Evolutionary conservation across 495 filamentous ascomycete genomes (phyloP), one percentile per base, ranked within the genome.

Genomic region (Xylaria intraflava): DNA sequence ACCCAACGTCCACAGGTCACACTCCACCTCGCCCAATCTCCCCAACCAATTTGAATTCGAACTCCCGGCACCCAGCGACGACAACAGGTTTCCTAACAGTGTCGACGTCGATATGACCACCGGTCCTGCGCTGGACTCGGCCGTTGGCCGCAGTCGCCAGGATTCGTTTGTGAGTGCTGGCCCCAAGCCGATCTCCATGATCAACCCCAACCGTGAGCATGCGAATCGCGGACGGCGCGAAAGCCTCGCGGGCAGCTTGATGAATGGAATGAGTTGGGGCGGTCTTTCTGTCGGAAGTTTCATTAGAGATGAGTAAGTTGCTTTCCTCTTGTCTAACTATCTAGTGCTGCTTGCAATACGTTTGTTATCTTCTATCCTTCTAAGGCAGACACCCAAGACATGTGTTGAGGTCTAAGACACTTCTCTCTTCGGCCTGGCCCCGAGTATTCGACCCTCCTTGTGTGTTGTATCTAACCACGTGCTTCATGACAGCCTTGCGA

Each of bases 221-320:
- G 72, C 72, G 55, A 72, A 70, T 61, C 74, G 78, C 61, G 79
- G 73, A 46, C 85, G 93, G 50, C 80, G 92, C 59, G 93, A 95
- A 68, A 92, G 87, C 61, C 69, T 90, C 55, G 89, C 86, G 45
- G 84, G 89, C 46, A 98, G 94, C 72, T 72, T 96, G 62, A 85
- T 91, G 58, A 85, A 82, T 55, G 91, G 90, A 47, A 94, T 96
- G 89, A 97, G 94, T 66, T 98, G 90, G 90, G 93, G 94, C 64
- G 94, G 92, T 51, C 79, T 94, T 20, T 97, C 93, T 38, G 87
- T 97, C 54, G 90, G 91, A 49, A 96, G 92, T 68, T 97, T 90
- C 79, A 91, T 98, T 69, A 82, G 88, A 62, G 93, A 98, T 75
- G 93, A 98, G 93, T 97, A 82, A 83, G 92, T 90, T 47, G 3